phyloP scores from a whole-genome alignment of 805 yeast genomes.

The Candida suzukii region DNA sequence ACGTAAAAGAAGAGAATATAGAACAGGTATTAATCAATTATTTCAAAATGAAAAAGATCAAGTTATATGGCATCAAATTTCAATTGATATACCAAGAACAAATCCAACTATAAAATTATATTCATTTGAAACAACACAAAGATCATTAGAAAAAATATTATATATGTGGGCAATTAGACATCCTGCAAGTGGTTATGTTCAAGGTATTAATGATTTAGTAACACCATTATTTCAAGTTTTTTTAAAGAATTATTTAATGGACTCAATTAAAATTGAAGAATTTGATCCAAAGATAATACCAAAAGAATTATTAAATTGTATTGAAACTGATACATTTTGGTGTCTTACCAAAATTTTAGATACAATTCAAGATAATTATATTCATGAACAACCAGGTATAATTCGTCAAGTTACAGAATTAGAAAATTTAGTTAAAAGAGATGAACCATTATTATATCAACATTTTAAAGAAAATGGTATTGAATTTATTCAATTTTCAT shows the following conservation, averaged over 20 bases:
- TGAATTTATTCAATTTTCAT: conserved; percentile 93
- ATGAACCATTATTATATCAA: conserved; percentile 62
- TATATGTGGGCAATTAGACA: conserved; percentile 95
- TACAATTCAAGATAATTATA: conserved; percentile 93
- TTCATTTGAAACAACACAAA: conserved; percentile 61
- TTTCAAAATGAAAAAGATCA: conserved; percentile 55
- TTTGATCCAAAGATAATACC: conserved; percentile 61
- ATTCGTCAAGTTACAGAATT: conserved; percentile 82
- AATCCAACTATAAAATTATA: conserved; percentile 79
- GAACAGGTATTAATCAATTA: conserved; percentile 66
- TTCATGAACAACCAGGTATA: conserved; percentile 97
- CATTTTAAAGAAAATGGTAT: conserved; percentile 79
- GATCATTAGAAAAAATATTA: conserved; percentile 70
- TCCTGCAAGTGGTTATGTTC: conserved; percentile 97
- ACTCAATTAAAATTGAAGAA: conserved; percentile 40
- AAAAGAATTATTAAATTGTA: conserved; percentile 49
- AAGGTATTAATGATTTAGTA: conserved; percentile 90
- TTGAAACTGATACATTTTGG: conserved; percentile 98
- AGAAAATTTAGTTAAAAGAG: conserved; percentile 68
- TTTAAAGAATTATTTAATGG: conserved; percentile 53
- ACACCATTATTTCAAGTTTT: conserved; percentile 93
- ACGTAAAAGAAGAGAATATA: conserved; percentile 81
- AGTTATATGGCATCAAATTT: conserved; percentile 90
- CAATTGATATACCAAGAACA: conserved; percentile 91
- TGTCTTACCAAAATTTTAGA: conserved; percentile 86